A percentile compares a stretch with the other conserved stretches of the same genome.
Evolutionary conservation across 192 early-diverging fungal species (phyloP).

Genomic region (Podila epigama): DNA sequence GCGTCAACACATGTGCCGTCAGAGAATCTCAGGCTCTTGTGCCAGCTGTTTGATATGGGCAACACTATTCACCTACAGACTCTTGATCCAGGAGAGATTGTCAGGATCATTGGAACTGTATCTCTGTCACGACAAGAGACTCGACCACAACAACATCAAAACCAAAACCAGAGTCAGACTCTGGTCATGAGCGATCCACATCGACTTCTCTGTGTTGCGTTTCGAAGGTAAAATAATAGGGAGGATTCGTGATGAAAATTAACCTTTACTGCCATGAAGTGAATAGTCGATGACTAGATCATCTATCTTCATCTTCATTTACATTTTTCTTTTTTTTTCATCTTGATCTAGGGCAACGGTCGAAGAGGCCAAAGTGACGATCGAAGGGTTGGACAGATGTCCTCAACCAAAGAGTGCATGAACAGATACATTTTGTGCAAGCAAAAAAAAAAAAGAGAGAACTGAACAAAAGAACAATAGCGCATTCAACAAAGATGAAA

Average conservation of each 20-base stretch:
- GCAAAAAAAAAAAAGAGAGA: too few relatives aligned
- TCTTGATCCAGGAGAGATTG: constrained; percentile 4
- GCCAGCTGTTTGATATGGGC: constrained; percentile 11
- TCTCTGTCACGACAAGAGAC: too few relatives aligned
- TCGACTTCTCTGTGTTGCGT: neutral
- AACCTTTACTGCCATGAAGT: neutral
- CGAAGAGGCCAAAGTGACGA: constrained; percentile 11
- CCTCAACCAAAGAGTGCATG: neutral
- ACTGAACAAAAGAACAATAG: too few relatives aligned
- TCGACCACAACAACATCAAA: neutral
- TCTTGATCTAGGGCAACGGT: neutral
- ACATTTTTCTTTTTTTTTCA: neutral
- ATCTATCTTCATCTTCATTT: neutral
- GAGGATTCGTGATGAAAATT: neutral
- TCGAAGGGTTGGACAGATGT: constrained; percentile 4
- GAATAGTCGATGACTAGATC: neutral
- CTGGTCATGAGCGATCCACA: neutral
- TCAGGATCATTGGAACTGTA: constrained; percentile 1
- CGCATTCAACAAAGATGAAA: too few relatives aligned
- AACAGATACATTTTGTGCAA: too few relatives aligned
- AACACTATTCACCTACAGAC: constrained; percentile 4
- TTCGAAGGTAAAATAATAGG: neutral
- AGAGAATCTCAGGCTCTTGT: neutral
- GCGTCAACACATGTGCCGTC: neutral
- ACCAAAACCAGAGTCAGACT: neutral